phyloP scores from a whole-genome alignment of 106 monocot species.

The Phalaenopsis aphrodite region DNA sequence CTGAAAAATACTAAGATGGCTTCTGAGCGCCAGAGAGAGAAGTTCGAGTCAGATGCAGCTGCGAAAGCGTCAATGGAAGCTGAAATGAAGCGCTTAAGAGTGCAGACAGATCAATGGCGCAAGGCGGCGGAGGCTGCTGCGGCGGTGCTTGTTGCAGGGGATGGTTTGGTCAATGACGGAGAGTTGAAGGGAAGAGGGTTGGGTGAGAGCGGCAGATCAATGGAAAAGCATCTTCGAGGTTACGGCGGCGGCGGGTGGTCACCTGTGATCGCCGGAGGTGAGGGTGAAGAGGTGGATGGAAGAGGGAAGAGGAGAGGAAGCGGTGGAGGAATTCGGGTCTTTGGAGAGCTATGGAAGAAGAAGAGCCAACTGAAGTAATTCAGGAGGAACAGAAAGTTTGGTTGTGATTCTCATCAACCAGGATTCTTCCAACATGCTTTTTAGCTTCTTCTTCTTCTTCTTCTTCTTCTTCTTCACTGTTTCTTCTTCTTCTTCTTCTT shows the following conservation, averaged over 20 bases:
- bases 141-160: conserved; percentile 25
- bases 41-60: conserved; percentile 36
- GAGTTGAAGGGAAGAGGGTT: conserved; percentile 19
- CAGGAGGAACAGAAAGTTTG: not conserved
- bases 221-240: conserved; percentile 39
- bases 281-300: conserved; percentile 1
- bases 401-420: conserved; percentile 8
- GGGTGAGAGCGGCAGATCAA: conserved; percentile 40
- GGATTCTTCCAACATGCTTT: conserved; percentile 1
- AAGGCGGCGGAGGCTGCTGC: conserved; percentile 90
- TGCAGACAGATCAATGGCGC: conserved; percentile 85
- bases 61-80: conserved; percentile 34
- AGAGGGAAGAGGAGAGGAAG: conserved; percentile 38
- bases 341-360: conserved; percentile 95
- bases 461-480: too few relatives aligned
- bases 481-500: too few relatives aligned
- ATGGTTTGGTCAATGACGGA: not conserved
- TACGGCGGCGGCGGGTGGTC: conserved; percentile 20
- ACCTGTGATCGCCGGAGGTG: conserved; percentile 25
- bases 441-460: too few relatives aligned
- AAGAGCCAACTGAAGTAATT: conserved; percentile 30
- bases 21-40: conserved; percentile 25
- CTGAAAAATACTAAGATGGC: conserved; percentile 22
- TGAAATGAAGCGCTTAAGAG: conserved; percentile 57
- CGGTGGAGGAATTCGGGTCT: conserved; percentile 46